Conservation (phyloP, 169 alveolate species). For the Plasmodium vinckei region DNA sequence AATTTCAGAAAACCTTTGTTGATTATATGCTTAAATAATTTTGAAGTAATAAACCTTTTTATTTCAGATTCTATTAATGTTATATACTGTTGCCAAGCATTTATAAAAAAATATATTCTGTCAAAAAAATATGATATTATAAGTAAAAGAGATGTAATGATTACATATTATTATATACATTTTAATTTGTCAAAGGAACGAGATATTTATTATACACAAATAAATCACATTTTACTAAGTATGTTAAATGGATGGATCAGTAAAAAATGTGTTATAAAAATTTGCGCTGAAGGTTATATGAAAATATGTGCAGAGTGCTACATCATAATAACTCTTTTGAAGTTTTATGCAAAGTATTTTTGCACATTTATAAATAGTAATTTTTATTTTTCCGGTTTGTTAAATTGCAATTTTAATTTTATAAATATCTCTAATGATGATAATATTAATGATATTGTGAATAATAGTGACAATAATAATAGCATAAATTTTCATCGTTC, state of each 20-base stretch:
- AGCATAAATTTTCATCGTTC: not conserved
- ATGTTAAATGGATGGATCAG: not conserved
- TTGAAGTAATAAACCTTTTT: slow-evolving; percentile 12
- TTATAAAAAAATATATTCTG: slow-evolving; percentile 4
- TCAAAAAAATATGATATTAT: slow-evolving; percentile 7
- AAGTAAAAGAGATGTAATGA: not conserved
- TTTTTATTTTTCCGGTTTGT: not conserved
- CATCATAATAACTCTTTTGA: too few species aligned
- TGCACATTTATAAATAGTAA: not conserved
- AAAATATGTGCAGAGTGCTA: not conserved
- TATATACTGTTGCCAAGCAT: not conserved
- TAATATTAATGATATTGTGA: not conserved
- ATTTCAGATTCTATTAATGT: not conserved
- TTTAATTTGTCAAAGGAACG: not conserved
- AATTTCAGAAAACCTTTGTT: slow-evolving; percentile 2
- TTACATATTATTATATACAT: not conserved
- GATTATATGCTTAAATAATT: slow-evolving; percentile 8
- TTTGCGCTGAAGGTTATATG: not conserved
- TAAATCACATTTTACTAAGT: not conserved
- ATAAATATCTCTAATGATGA: not conserved
- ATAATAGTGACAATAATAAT: not conserved
- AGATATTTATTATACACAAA: not conserved
- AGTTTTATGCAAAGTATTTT: not conserved
- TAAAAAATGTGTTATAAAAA: not conserved
- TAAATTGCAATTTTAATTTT: not conserved